Conservation (phyloP, 495 filamentous ascomycete genomes). For the Tuber aestivum region DNA sequence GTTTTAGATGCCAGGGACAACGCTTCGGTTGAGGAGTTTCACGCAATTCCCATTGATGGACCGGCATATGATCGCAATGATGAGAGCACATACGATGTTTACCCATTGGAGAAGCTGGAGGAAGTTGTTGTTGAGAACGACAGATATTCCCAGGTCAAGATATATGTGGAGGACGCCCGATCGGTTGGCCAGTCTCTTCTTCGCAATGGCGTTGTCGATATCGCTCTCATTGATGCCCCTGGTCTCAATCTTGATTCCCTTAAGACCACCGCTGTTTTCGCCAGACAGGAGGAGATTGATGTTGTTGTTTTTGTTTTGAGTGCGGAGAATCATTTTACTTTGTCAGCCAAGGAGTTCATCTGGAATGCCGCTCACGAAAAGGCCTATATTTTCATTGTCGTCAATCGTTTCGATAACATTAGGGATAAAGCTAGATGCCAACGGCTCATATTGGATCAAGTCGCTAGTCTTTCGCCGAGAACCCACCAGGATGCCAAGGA, state of each 20-base stretch:
- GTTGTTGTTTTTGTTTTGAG: constrained; percentile 98
- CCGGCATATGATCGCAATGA: constrained; percentile 76
- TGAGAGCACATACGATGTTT: constrained; percentile 89
- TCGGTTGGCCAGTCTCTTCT: constrained; percentile 87
- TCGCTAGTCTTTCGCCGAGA: constrained; percentile 72
- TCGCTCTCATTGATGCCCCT: constrained; percentile 93
- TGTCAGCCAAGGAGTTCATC: constrained; percentile 94
- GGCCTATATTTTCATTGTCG: constrained; percentile 97
- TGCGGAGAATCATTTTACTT: constrained; percentile 93
- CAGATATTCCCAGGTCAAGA: constrained; percentile 87
- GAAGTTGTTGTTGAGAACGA: constrained; percentile 82
- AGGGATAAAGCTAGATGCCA: constrained; percentile 79
- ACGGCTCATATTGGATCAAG: constrained; percentile 86
- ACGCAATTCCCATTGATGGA: constrained; percentile 76
- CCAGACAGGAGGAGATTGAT: constrained; percentile 95
- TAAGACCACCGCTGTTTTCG: constrained; percentile 95
- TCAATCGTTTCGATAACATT: constrained; percentile 94
- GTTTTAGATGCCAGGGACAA: constrained; percentile 91
- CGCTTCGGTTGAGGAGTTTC: constrained; percentile 83
- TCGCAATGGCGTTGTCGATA: constrained; percentile 96
- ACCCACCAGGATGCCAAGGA: constrained; percentile 91
- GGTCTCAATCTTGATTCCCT: constrained; percentile 91
- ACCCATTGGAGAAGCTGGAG: constrained; percentile 67
- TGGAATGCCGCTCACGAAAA: constrained; percentile 92
- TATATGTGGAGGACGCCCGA: constrained; percentile 89